Evolutionary conservation across 1,139 yeast species (phyloP).

Genomic region (Protomyces inouyei): DNA sequence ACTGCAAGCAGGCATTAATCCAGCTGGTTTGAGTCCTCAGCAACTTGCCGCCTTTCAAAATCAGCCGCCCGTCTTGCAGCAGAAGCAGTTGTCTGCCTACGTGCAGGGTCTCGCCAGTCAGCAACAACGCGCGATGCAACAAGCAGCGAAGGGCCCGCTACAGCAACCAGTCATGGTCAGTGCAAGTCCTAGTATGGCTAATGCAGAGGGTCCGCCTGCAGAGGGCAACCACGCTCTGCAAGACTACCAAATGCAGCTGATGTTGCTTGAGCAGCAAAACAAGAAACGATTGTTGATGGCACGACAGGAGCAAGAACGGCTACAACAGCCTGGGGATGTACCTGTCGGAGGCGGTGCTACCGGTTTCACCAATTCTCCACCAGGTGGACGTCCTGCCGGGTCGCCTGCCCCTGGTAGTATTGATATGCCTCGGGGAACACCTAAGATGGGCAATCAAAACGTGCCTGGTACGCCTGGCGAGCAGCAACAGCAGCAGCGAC

Average conservation of each 20-base stretch:
- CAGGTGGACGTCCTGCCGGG: slow-evolving; percentile 27
- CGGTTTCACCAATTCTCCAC: slow-evolving; percentile 31
- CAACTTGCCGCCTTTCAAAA: slow-evolving; percentile 32
- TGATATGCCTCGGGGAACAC: slow-evolving; percentile 35
- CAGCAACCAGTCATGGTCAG: slow-evolving; percentile 6
- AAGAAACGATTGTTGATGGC: slow-evolving; percentile 50
- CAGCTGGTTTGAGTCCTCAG: slow-evolving; percentile 28
- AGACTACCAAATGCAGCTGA: slow-evolving; percentile 71
- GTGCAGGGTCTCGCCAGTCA: slow-evolving; percentile 32
- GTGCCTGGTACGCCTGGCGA: slow-evolving; percentile 50
- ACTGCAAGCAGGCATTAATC: slow-evolving; percentile 35
- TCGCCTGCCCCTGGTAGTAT: slow-evolving; percentile 30
- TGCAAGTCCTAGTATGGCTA: slow-evolving; percentile 23
- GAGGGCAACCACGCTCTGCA: slow-evolving; percentile 46
- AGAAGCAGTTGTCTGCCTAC: slow-evolving; percentile 28
- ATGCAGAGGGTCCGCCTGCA: slow-evolving; percentile 20
- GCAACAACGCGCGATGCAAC: slow-evolving; percentile 36
- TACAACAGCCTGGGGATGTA: slow-evolving; percentile 26
- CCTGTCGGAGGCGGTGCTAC: slow-evolving; percentile 19
- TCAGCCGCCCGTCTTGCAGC: slow-evolving; percentile 30
- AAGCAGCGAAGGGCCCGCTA: slow-evolving; percentile 33
- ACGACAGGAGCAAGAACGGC: slow-evolving; percentile 39
- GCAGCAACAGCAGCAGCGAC: slow-evolving; percentile 53
- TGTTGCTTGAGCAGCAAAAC: slow-evolving; percentile 67
- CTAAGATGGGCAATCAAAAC: slow-evolving; percentile 38